Percentiles rank a stretch among this genome's conserved stretches.
These are phyloP conservation scores for Myxozyma lipomycoides DNA, from an alignment of 805 yeast genomes.

Conservation along the genomic window DNA sequence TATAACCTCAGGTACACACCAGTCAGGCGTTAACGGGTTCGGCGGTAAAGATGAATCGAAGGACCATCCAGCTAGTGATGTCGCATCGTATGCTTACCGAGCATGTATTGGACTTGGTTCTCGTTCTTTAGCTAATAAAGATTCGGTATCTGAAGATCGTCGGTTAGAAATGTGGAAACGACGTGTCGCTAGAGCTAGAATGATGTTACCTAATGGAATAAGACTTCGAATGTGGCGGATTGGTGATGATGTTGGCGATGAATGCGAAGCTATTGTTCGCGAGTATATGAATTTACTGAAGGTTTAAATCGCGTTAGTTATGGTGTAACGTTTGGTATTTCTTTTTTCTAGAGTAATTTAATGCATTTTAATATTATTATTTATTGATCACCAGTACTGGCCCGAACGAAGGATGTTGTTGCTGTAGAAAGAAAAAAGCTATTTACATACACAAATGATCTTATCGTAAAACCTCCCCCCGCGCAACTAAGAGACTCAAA, in stretches of 20 bases:
- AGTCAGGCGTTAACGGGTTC: conserved; percentile 3
- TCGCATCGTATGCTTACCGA: conserved; percentile 20
- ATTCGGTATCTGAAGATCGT: conserved; percentile 41
- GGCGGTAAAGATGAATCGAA: not conserved
- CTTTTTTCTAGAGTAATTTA: not conserved
- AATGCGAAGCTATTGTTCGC: conserved; percentile 29
- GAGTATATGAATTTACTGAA: conserved; percentile 7
- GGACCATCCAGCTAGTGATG: conserved; percentile 10
- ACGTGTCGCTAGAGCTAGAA: conserved; percentile 45
- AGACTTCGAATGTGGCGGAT: conserved; percentile 45
- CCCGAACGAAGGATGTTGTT: too few species aligned
- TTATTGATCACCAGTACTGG: too few species aligned
- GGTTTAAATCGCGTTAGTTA: not conserved
- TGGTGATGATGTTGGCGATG: conserved; percentile 42
- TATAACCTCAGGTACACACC: conserved; percentile 8
- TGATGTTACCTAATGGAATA: conserved; percentile 42
- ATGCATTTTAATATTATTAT: too few species aligned
- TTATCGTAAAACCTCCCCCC: too few species aligned
- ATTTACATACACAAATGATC: too few species aligned
- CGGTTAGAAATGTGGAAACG: conserved; percentile 55
- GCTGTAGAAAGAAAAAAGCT: too few species aligned
- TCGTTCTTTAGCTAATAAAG: conserved; percentile 1
- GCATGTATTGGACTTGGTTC: conserved; percentile 14
- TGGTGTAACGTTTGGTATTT: not conserved
- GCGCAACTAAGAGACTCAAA: too few species aligned